Evolutionary conservation across 805 yeast genomes (phyloP), one percentile per base, ranked within the genome.

Genomic region (Lipomyces sp.): DNA sequence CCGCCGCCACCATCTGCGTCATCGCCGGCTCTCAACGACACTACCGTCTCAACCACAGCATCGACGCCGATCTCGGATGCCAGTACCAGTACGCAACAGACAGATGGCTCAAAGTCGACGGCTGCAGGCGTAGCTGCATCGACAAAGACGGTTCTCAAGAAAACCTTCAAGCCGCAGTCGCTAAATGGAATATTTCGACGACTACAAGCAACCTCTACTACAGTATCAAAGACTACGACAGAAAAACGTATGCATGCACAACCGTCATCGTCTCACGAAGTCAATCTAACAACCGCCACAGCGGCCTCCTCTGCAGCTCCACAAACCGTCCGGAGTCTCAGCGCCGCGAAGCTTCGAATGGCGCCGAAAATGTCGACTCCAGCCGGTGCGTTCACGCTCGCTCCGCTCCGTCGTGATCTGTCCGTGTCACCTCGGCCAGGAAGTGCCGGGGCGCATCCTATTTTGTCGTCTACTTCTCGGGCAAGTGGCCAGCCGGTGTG

Each of bases 101-200:
- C 52, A 31, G 22, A n/a, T n/a, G 19, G 11, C 29, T 42, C 47
- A n/a, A 19, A 16, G 21, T 2, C 48, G 21, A 32, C 40, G 2
- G 21, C 44, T 13, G 13, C 26, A 10, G 47, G n/a, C 14, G 18
- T 18, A 3, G 3, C 43, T 2, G n/a, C 33, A 3, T 24, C 26
- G 8, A 13, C 46, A 13, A 33, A 39, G 24, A 3, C 31, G 4
- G 23, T 46, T 16, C 22, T 36, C 4, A 65, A 63, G 42, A 68
- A 63, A 54, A 53, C 64, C 36, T 70, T 68, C 63, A 68, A 68
- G 55, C 63, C 71, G 11, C 71, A 68, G 55, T 63, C 65, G 24
- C 63, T 70, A 22, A 70, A 68, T 53, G 55, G 62, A 28, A 54
- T 69, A 39, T 69, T 70, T 51, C 45, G 58, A 16, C 49, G 52